phyloP scores from a whole-genome alignment of 192 early-diverging fungal genomes.

The Linnemannia schmuckeri region DNA sequence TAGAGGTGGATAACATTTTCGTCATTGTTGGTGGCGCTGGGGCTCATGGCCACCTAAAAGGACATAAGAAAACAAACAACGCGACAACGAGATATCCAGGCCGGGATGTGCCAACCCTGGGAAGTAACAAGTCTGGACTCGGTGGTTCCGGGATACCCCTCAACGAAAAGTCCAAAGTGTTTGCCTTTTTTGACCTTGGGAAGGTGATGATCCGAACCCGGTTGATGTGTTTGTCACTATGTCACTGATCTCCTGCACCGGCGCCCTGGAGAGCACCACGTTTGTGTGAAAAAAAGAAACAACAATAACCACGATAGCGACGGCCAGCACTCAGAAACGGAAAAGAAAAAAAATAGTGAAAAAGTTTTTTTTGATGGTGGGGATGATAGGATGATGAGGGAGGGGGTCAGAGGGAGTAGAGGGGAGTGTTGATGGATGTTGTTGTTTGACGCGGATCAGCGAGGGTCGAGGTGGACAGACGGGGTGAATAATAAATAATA shows the following conservation, averaged over 20 bases:
- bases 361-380: background rate
- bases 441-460: background rate
- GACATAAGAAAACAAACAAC: background rate
- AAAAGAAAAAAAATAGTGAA: background rate
- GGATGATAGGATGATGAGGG: background rate
- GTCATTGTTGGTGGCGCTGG: background rate
- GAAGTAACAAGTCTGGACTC: background rate
- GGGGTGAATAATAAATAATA: background rate
- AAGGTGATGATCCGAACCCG: background rate
- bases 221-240: background rate
- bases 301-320: slow-evolving; percentile 1
- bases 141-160: slow-evolving; percentile 2
- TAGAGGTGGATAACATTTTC: background rate
- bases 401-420: background rate
- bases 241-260: background rate
- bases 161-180: background rate
- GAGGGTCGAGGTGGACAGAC: background rate
- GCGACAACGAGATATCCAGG: background rate
- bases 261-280: background rate
- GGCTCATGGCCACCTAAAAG: background rate
- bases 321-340: background rate
- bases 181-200: background rate
- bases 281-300: background rate
- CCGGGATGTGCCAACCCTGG: background rate
- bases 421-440: background rate